phyloP scores from a whole-genome alignment of 257 asterid species.

The Paraleonurus japonicus region DNA sequence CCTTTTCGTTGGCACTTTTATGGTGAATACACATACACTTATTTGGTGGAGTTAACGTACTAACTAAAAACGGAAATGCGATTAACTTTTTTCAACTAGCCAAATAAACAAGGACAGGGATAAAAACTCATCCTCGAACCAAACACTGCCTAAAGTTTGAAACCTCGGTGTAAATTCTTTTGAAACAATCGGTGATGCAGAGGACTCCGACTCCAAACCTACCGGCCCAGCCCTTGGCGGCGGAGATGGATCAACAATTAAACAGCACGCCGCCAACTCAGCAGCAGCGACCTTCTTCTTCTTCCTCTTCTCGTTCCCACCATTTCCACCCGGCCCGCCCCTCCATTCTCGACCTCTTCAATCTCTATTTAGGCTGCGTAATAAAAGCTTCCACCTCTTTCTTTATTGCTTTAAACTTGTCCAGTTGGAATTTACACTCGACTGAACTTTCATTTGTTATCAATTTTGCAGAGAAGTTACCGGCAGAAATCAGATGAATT shows the following conservation, averaged over 20 bases:
- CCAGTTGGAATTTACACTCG: neutral
- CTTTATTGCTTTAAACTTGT: neutral
- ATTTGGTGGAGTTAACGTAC: too few species aligned
- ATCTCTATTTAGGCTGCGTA: slow-evolving; percentile 72
- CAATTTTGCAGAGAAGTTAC: slow-evolving; percentile 50
- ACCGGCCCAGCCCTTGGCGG: slow-evolving; percentile 32
- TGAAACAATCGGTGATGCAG: slow-evolving; percentile 42
- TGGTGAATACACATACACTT: too few species aligned
- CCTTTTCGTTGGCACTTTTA: too few species aligned
- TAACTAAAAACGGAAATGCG: too few species aligned
- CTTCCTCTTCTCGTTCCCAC: slow-evolving; percentile 60
- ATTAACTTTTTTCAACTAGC: too few species aligned
- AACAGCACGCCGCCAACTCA: slow-evolving; percentile 23
- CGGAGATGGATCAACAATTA: slow-evolving; percentile 59
- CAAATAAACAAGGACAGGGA: too few species aligned
- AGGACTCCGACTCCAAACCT: slow-evolving; percentile 46
- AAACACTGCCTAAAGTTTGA: too few species aligned
- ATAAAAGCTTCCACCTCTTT: neutral
- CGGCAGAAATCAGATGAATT: slow-evolving; percentile 69
- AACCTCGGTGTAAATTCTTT: neutral
- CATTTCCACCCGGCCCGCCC: slow-evolving; percentile 81
- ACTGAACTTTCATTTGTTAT: slow-evolving; percentile 8
- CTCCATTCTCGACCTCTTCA: slow-evolving; percentile 72
- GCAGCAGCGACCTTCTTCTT: slow-evolving; percentile 48
- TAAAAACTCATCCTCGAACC: too few species aligned